Conservation (phyloP, 2,329 filamentous ascomycete genomes). For the Exophiala oligosperma region DNA sequence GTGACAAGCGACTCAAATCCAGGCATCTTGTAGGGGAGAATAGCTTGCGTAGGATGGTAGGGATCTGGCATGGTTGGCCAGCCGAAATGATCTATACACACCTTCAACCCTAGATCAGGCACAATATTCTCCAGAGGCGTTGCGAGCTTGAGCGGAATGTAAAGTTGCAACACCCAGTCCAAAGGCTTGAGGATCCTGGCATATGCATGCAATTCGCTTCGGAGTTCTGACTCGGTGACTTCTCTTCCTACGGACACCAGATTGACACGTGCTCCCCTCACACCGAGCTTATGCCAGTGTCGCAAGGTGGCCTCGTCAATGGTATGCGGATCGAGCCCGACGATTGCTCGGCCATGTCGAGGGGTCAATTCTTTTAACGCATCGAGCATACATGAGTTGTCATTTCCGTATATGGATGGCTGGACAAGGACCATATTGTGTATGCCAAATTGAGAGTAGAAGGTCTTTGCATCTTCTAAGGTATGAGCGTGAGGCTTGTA, state of each 20-base stretch:
- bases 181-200: conserved; percentile 52
- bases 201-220: conserved; percentile 46
- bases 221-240: conserved; percentile 44
- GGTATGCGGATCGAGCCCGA: conserved; percentile 54
- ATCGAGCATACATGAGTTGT: conserved; percentile 61
- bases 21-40: conserved; percentile 47
- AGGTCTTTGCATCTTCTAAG: conserved; percentile 52
- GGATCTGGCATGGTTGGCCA: conserved; percentile 42
- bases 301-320: conserved; percentile 42
- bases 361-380: conserved; percentile 49
- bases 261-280: conserved; percentile 61
- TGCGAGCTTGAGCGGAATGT: conserved; percentile 55
- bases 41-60: conserved; percentile 19
- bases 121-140: conserved; percentile 51
- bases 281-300: conserved; percentile 58
- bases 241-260: conserved; percentile 53
- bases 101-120: conserved; percentile 41
- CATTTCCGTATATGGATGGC: conserved; percentile 61
- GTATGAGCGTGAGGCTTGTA: conserved; percentile 55
- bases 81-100: conserved; percentile 63
- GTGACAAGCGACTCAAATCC: conserved; percentile 53
- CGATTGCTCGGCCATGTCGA: conserved; percentile 54
- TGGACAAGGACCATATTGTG: conserved; percentile 61
- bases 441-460: conserved; percentile 54
- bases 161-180: conserved; percentile 61